Percentiles rank a stretch among this genome's conserved stretches.
These are phyloP conservation scores for Podospora appendiculata DNA, from an alignment of 495 filamentous ascomycete species.

Conservation along the genomic window DNA sequence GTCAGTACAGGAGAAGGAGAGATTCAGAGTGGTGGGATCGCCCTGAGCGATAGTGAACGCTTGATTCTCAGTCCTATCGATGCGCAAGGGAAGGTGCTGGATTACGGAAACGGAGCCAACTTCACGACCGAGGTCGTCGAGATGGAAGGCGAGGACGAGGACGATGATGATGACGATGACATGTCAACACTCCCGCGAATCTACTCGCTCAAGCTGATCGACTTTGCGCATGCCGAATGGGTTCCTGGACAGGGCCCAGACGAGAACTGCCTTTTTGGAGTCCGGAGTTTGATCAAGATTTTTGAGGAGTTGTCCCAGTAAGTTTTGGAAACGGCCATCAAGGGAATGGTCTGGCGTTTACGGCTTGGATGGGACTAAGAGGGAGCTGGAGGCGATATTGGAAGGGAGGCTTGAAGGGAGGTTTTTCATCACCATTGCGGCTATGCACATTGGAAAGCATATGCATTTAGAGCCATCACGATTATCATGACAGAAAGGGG, in stretches of 20 bases:
- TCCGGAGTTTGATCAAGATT: constrained; percentile 65
- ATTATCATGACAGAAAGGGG: not conserved
- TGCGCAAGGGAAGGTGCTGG: constrained; percentile 17
- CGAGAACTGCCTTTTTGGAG: constrained; percentile 71
- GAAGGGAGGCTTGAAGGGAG: not conserved
- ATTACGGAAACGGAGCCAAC: constrained; percentile 2
- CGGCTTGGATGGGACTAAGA: not conserved
- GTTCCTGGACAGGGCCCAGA: constrained; percentile 79
- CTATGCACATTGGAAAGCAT: not conserved
- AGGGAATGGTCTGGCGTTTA: not conserved
- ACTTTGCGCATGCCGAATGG: constrained; percentile 93
- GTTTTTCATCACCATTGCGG: not conserved
- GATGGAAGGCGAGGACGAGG: constrained; percentile 35
- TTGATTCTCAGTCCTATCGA: constrained; percentile 6
- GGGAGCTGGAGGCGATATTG: not conserved
- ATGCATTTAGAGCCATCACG: constrained; percentile 2
- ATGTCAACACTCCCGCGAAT: constrained; percentile 61
- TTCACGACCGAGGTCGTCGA: constrained; percentile 5
- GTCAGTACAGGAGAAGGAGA: constrained; percentile 6
- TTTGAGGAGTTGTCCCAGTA: constrained; percentile 53
- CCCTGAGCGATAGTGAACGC: not conserved
- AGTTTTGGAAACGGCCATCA: not conserved
- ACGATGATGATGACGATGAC: constrained; percentile 58
- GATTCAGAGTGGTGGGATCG: not conserved
- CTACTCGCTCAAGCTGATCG: constrained; percentile 80